A percentile compares a stretch with the other conserved stretches of the same genome.
phyloP scores from a whole-genome alignment of 2,329 filamentous ascomycete species.

The Calcarisporium arbuscula region DNA sequence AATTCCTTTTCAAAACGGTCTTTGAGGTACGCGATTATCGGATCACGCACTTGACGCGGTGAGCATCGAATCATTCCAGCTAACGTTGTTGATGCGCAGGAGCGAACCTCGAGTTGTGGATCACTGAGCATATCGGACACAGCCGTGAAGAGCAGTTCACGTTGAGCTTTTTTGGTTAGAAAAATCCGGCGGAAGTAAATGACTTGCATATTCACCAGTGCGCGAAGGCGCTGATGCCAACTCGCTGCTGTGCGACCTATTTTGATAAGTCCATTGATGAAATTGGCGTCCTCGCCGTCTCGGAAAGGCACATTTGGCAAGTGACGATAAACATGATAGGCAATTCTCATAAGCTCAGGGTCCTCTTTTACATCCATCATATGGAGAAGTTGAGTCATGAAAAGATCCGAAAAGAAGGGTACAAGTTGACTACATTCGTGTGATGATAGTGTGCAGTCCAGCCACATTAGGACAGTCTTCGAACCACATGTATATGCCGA shows the following conservation, averaged over 20 bases:
- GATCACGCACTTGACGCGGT: slow-evolving; percentile 69
- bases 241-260: slow-evolving; percentile 79
- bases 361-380: slow-evolving; percentile 99
- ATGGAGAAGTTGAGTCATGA: slow-evolving; percentile 89
- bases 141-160: slow-evolving; percentile 77
- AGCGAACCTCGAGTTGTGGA: slow-evolving; percentile 84
- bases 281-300: slow-evolving; percentile 73
- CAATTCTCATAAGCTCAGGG: slow-evolving; percentile 85
- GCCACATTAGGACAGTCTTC: slow-evolving; percentile 93
- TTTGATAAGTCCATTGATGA: slow-evolving; percentile 79
- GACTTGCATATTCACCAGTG: slow-evolving; percentile 97
- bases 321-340: slow-evolving; percentile 95
- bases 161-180: slow-evolving; percentile 67
- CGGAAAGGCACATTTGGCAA: slow-evolving; percentile 92
- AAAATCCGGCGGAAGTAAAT: slow-evolving; percentile 97
- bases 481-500: slow-evolving; percentile 92
- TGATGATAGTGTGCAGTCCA: slow-evolving; percentile 83
- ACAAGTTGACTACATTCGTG: slow-evolving; percentile 89
- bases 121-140: slow-evolving; percentile 96
- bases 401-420: slow-evolving; percentile 81
- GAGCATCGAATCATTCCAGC: slow-evolving; percentile 98
- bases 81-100: slow-evolving; percentile 84
- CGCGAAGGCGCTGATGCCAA: slow-evolving; percentile 93
- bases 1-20: slow-evolving; percentile 73
- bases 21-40: slow-evolving; percentile 70